Evolutionary conservation across 1,139 yeast species (phyloP).

Genomic region (Geotrichum histeridarum): DNA sequence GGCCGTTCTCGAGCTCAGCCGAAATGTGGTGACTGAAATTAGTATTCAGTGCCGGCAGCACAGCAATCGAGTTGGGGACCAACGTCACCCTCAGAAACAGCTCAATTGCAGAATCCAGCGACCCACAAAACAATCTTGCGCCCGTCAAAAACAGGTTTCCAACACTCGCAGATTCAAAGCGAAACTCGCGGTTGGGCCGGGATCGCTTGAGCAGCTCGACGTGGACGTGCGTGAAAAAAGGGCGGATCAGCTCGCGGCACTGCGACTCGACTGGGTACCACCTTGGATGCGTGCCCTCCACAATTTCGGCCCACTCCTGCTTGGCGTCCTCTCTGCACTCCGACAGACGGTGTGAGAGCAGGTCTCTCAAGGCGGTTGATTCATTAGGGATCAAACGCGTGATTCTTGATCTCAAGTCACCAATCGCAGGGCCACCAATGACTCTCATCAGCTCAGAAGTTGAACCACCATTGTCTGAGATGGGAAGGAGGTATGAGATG

Average conservation of each 20-base stretch:
- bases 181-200: slow-evolving; percentile 53
- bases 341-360: slow-evolving; percentile 61
- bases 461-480: slow-evolving; percentile 92
- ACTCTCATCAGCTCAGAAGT: slow-evolving; percentile 87
- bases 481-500: slow-evolving; percentile 68
- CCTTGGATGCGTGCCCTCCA: slow-evolving; percentile 69
- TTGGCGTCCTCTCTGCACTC: slow-evolving; percentile 51
- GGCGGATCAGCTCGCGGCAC: slow-evolving; percentile 66
- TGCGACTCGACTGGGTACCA: slow-evolving; percentile 63
- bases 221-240: slow-evolving; percentile 74
- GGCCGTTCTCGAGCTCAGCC: slow-evolving; percentile 65
- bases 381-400: slow-evolving; percentile 59
- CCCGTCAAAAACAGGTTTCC: slow-evolving; percentile 86
- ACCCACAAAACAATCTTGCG: slow-evolving; percentile 73
- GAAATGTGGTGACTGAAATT: slow-evolving; percentile 83
- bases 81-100: slow-evolving; percentile 63
- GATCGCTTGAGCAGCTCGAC: slow-evolving; percentile 70
- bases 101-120: slow-evolving; percentile 79
- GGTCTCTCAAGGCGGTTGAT: slow-evolving; percentile 35
- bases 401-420: slow-evolving; percentile 80
- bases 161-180: slow-evolving; percentile 70
- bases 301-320: slow-evolving; percentile 67
- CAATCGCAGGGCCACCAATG: slow-evolving; percentile 92
- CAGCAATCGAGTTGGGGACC: slow-evolving; percentile 51
- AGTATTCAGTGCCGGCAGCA: slow-evolving; percentile 78